These are phyloP conservation scores for Coffea canephora DNA, from an alignment of 257 asterid genomes.

Conservation along the genomic window DNA sequence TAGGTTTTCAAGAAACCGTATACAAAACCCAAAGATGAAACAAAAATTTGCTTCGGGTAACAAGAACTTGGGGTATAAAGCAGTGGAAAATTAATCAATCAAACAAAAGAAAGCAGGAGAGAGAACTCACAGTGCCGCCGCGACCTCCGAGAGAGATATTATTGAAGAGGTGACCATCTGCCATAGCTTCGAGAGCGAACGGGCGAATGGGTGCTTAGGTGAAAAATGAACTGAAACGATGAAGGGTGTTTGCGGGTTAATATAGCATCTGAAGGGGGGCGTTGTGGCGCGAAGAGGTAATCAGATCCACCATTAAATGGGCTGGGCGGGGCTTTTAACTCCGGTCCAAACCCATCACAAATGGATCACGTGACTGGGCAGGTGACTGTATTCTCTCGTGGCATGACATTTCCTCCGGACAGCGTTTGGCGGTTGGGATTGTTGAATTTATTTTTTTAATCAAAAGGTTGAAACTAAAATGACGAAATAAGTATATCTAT, in stretches of 20 bases:
- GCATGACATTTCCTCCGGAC: too few species aligned
- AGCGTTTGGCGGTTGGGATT: too few species aligned
- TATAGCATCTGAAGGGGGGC: not conserved
- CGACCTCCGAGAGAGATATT: conserved; percentile 87
- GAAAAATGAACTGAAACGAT: not conserved
- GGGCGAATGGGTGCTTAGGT: too few species aligned
- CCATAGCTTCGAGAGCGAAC: conserved; percentile 32
- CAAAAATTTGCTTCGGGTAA: not conserved
- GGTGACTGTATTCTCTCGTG: not conserved
- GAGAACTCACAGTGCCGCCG: conserved; percentile 68
- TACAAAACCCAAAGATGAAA: not conserved
- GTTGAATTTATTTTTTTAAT: too few species aligned
- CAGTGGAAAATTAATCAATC: not conserved
- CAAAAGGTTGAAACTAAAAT: too few species aligned
- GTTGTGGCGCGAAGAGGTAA: conserved; percentile 20
- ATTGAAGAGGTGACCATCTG: conserved; percentile 79
- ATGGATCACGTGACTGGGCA: not conserved
- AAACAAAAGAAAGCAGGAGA: not conserved
- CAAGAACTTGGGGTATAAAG: not conserved
- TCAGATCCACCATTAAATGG: not conserved
- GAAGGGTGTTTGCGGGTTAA: not conserved
- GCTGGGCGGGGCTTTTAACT: conserved; percentile 4
- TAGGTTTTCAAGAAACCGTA: conserved; percentile 17
- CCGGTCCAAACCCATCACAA: not conserved
- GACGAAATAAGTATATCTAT: too few species aligned